phyloP scores from a whole-genome alignment of 768 basidiomycete genomes.

The Lactifluus hygrophoroides region DNA sequence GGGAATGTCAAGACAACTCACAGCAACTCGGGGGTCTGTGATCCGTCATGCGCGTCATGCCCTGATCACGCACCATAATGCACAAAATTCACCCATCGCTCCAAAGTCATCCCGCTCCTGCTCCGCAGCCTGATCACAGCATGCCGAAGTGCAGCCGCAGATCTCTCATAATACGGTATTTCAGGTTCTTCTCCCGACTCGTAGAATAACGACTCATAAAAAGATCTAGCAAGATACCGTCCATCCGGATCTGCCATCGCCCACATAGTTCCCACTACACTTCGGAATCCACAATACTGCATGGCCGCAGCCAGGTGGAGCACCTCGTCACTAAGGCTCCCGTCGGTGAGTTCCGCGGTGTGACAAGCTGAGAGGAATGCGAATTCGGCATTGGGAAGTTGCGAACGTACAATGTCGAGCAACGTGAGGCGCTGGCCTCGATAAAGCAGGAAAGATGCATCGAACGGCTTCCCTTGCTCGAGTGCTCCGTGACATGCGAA shows the following conservation, averaged over 20 bases:
- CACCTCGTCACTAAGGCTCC: not conserved
- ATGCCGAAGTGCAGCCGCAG: not conserved
- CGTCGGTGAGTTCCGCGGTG: not conserved
- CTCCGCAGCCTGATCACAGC: not conserved
- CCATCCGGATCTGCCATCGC: conserved; percentile 3
- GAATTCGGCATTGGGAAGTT: not conserved
- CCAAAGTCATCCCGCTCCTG: not conserved
- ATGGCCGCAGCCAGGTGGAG: conserved; percentile 7
- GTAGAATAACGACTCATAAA: not conserved
- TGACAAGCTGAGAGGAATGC: conserved; percentile 10
- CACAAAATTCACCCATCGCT: not conserved
- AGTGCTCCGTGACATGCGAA: not conserved
- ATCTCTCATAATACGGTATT: not conserved
- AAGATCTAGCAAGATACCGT: not conserved
- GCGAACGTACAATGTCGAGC: not conserved
- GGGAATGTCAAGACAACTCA: too few species aligned
- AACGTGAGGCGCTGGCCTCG: not conserved
- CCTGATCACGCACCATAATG: not conserved
- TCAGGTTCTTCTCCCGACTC: not conserved
- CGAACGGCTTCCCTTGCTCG: not conserved
- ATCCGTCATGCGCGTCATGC: too few species aligned
- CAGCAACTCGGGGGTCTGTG: too few species aligned
- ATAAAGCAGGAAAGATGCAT: not conserved
- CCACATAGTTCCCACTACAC: conserved; percentile 10
- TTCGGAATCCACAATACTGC: conserved; percentile 8